Evolutionary conservation across 2,329 filamentous ascomycete genomes (phyloP).

Genomic region (Calonectria pseudoreteaudii): DNA sequence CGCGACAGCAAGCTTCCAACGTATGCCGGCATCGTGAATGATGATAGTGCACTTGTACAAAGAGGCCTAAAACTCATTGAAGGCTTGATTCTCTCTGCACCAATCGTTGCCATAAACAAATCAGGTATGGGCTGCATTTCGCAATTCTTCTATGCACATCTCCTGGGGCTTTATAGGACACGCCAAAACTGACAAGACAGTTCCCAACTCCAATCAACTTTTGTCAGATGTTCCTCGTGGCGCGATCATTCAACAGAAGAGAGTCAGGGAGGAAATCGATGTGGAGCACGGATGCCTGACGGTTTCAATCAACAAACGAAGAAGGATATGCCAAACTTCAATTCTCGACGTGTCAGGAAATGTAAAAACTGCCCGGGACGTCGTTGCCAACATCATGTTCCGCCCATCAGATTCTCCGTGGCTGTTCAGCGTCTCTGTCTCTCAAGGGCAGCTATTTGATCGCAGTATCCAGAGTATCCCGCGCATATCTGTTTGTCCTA

Average conservation of each 20-base stretch:
- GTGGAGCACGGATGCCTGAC: conserved; percentile 13
- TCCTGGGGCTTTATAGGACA: neutral
- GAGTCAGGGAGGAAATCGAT: conserved; percentile 25
- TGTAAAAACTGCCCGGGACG: neutral
- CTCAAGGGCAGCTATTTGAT: conserved; percentile 31
- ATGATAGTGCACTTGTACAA: neutral
- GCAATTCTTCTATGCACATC: neutral
- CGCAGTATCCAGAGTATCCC: conserved; percentile 30
- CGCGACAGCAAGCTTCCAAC: neutral
- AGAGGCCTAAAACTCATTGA: neutral
- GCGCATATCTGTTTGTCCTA: conserved; percentile 22
- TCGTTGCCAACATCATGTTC: conserved; percentile 25
- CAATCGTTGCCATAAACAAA: neutral
- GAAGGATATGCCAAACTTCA: neutral
- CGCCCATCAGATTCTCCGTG: conserved; percentile 1
- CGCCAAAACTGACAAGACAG: neutral
- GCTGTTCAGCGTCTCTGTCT: conserved; percentile 23
- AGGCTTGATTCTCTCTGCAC: neutral
- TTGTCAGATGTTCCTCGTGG: neutral
- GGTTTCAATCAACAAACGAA: conserved; percentile 24
- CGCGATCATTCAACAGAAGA: conserved; percentile 28
- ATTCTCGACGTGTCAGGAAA: neutral
- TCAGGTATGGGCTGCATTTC: neutral
- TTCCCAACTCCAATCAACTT: neutral
- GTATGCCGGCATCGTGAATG: neutral